These are phyloP conservation scores for Ambrosiella xylebori DNA, from an alignment of 2,329 filamentous ascomycete genomes.

Conservation along the genomic window DNA sequence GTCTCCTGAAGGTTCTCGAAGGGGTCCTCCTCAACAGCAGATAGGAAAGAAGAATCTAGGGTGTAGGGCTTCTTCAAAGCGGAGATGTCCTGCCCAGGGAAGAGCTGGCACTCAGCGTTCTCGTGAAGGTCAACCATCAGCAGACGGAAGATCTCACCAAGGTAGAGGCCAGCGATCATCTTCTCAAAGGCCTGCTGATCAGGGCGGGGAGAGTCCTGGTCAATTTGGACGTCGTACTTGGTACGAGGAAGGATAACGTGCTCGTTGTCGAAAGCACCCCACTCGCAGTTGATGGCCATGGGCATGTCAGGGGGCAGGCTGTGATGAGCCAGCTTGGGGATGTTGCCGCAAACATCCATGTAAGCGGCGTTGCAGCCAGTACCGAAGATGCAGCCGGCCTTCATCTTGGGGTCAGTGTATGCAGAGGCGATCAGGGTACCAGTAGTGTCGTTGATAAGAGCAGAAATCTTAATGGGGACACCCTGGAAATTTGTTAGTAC, in stretches of 20 bases:
- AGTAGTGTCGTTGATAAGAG: conserved; percentile 93
- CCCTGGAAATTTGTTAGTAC: conserved; percentile 32
- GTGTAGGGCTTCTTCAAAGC: conserved; percentile 73
- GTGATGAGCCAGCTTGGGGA: conserved; percentile 86
- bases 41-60: conserved; percentile 84
- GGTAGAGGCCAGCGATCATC: conserved; percentile 89
- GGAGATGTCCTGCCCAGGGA: conserved; percentile 65
- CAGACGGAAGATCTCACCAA: conserved; percentile 86
- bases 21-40: conserved; percentile 86
- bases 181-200: conserved; percentile 95
- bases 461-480: conserved; percentile 81
- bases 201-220: conserved; percentile 79
- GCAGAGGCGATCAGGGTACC: conserved; percentile 91
- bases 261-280: conserved; percentile 92
- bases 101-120: conserved; percentile 56
- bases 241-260: conserved; percentile 74
- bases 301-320: conserved; percentile 69
- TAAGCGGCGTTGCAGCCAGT: conserved; percentile 97
- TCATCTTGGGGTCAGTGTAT: conserved; percentile 87
- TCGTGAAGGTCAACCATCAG: conserved; percentile 74
- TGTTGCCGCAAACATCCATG: conserved; percentile 81
- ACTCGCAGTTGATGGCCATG: conserved; percentile 96
- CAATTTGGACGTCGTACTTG: conserved; percentile 70
- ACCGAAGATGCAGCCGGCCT: conserved; percentile 94
- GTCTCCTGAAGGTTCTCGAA: conserved; percentile 93